phyloP scores from a whole-genome alignment of 78 protist species.

The Dictyostelium intermedium region DNA sequence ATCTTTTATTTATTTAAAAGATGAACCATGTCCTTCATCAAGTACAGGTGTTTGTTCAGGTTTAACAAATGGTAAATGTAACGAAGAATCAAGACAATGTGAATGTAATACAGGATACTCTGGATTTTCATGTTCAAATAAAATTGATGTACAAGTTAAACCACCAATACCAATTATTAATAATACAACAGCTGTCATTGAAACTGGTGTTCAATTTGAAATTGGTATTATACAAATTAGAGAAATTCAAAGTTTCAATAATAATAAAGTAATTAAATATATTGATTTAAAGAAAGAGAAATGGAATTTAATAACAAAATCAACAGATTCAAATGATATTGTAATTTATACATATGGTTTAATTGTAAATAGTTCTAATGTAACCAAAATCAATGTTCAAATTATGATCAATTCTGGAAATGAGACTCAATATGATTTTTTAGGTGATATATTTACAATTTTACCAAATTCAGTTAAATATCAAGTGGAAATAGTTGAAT shows the following conservation, averaged over 20 bases:
- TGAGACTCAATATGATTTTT: background rate
- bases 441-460: background rate
- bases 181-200: background rate
- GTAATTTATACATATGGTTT: background rate
- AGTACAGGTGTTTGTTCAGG: background rate
- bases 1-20: background rate
- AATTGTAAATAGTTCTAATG: background rate
- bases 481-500: background rate
- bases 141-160: background rate
- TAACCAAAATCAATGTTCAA: background rate
- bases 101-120: background rate
- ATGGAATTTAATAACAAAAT: background rate
- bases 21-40: background rate
- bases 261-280: background rate
- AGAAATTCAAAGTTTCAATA: background rate
- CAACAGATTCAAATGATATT: background rate
- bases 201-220: background rate
- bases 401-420: background rate
- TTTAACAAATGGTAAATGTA: background rate
- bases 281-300: background rate
- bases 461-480: slow-evolving; percentile 34
- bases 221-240: slow-evolving; percentile 5
- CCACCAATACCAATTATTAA: background rate
- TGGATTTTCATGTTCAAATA: background rate
- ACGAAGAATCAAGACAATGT: background rate